Evolutionary conservation across 306 rosid genomes (phyloP).

Genomic region (Prunus kanzakura): DNA sequence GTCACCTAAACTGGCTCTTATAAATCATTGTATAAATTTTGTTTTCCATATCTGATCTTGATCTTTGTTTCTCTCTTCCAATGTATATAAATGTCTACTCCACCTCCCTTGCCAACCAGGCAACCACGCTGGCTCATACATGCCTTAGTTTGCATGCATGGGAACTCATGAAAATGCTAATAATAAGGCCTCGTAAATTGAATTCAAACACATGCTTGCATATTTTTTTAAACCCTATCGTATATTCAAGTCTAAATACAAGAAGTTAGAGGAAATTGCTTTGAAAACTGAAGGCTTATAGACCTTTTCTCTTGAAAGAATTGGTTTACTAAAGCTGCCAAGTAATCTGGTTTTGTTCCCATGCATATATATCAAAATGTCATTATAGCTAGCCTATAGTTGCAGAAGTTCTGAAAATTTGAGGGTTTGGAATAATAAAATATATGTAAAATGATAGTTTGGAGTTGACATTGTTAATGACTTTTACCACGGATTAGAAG

Average conservation of each 20-base stretch:
- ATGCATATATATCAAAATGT: neutral
- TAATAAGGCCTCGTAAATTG: constrained; percentile 25
- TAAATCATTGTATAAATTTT: neutral
- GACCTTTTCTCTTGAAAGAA: neutral
- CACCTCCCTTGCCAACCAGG: constrained; percentile 29
- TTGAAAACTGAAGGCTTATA: neutral
- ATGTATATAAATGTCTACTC: neutral
- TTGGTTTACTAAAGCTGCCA: neutral
- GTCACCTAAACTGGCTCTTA: neutral
- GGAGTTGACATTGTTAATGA: neutral
- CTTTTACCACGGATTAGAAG: neutral
- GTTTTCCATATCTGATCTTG: neutral
- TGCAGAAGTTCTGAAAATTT: neutral
- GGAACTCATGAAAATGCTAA: constrained; percentile 30
- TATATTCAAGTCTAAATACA: neutral
- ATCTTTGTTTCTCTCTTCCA: neutral
- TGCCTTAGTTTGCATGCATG: neutral
- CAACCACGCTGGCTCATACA: constrained; percentile 4
- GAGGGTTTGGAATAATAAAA: neutral
- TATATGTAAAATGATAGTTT: neutral
- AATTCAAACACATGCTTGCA: constrained; percentile 29
- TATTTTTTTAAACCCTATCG: too few species aligned
- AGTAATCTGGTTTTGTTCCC: neutral
- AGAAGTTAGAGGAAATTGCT: neutral
- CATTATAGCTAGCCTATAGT: neutral